Evolutionary conservation across 257 asterid species (phyloP).

Genomic region (Agastache rugosa): DNA sequence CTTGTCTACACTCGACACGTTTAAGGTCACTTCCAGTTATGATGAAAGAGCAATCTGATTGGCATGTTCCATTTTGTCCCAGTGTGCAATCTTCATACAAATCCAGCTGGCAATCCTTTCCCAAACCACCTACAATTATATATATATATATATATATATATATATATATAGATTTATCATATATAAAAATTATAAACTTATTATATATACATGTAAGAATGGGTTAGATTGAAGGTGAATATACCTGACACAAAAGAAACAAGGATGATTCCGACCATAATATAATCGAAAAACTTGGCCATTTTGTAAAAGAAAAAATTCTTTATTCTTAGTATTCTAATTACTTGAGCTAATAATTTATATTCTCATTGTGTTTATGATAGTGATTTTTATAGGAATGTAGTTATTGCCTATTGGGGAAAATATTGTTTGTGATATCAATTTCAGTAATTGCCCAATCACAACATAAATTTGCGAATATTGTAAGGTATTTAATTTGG

Average conservation of each 20-base stretch:
- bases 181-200: too few relatives aligned
- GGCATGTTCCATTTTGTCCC: not conserved
- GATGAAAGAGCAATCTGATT: not conserved
- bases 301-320: not conserved
- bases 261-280: not conserved
- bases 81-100: not conserved
- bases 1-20: not conserved
- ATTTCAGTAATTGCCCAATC: not conserved
- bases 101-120: not conserved
- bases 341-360: not conserved
- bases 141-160: too few relatives aligned
- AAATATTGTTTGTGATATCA: not conserved
- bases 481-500: not conserved
- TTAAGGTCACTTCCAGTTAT: not conserved
- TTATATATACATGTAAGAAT: not conserved
- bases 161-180: too few relatives aligned
- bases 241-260: slow-evolving; percentile 6
- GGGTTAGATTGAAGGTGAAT: not conserved
- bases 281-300: not conserved
- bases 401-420: not conserved
- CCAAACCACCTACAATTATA: not conserved
- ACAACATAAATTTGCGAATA: not conserved
- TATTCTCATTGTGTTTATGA: not conserved
- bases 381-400: not conserved
- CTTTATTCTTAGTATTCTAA: not conserved